These are phyloP conservation scores for Fusarium kyushuense DNA, from an alignment of 2,329 filamentous ascomycete species.

Conservation along the genomic window DNA sequence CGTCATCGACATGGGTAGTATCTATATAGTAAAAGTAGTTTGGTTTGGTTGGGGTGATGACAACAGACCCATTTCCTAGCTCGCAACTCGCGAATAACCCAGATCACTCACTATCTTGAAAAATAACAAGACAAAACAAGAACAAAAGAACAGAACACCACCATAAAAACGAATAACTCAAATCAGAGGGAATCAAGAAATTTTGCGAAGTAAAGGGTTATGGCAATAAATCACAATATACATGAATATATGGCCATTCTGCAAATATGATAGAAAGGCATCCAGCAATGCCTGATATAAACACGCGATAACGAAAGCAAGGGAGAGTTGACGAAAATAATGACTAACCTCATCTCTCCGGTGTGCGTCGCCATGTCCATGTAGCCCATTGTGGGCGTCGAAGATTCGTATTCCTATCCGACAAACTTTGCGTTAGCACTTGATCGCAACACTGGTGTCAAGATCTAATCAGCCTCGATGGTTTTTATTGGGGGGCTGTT, in stretches of 20 bases:
- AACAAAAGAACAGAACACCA: not conserved
- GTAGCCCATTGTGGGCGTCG: constrained; percentile 66
- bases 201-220: not conserved
- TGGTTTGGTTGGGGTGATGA: constrained; percentile 13
- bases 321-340: constrained; percentile 35
- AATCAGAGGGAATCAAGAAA: constrained; percentile 2
- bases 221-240: not conserved
- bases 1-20: constrained; percentile 33
- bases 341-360: constrained; percentile 67
- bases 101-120: constrained; percentile 21
- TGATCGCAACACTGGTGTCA: constrained; percentile 14
- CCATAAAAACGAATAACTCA: constrained; percentile 7
- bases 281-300: not conserved
- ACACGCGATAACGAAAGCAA: not conserved
- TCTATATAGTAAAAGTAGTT: constrained; percentile 5
- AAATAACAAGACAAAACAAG: not conserved
- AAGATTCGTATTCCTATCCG: constrained; percentile 67
- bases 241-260: not conserved
- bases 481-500: constrained; percentile 10
- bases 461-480: constrained; percentile 16
- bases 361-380: constrained; percentile 63
- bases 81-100: constrained; percentile 37
- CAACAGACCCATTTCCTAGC: constrained; percentile 25
- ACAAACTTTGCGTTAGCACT: constrained; percentile 43
- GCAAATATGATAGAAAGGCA: not conserved